Evolutionary conservation across 2,329 filamentous ascomycete species (phyloP), one percentile per base, ranked within the genome.

Genomic region (Penicillium sp.): DNA sequence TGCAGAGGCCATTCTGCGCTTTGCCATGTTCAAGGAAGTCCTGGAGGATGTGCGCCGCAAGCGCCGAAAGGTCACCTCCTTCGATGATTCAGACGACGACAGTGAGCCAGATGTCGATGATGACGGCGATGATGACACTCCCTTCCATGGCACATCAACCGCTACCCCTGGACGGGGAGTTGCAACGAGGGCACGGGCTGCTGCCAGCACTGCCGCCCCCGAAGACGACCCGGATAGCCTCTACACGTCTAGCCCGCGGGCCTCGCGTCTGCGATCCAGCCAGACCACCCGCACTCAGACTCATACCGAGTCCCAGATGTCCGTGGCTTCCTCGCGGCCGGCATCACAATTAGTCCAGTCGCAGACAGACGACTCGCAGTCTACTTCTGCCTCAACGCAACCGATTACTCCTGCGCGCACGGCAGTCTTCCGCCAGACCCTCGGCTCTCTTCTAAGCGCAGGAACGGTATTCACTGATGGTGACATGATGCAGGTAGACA

Each of bases 11-110:
- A 96, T 99, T 65, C 80, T 99, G 35, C 87, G 95, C 18, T 99
- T 97, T 71, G 96, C 95, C 2, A 83, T 99, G 37, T 99, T 99
- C 84, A 98, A 98, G 75, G 95, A 99, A 79, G 88, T 99, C 0
- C 83, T 96, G 3, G 83, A 86, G 66, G 82, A 85, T 63, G 88
- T 92, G 74, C 90, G 92, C 58, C 85, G 88, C 67, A 95, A 94
- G 82, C 89, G 95, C 77, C 86, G 93, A 68, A 88, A 91, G 76
- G 89, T 90, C 68, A 89, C 87, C 70, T 72, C 87, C 22, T 85
- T 84, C 51, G 85, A 89, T 33, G 85, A 87, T 62, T 85, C 82
- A 6, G 82, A 83, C 47, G 78, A 76, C 9, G 70, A 68, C 16
- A 76, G 69, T 44, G 74, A 79, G n/a, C 73, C 76, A 1, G 79